Evolutionary conservation across 169 alveolate species (phyloP), one percentile per base, ranked within the genome.

Genomic region (Eimeria sp.): DNA sequence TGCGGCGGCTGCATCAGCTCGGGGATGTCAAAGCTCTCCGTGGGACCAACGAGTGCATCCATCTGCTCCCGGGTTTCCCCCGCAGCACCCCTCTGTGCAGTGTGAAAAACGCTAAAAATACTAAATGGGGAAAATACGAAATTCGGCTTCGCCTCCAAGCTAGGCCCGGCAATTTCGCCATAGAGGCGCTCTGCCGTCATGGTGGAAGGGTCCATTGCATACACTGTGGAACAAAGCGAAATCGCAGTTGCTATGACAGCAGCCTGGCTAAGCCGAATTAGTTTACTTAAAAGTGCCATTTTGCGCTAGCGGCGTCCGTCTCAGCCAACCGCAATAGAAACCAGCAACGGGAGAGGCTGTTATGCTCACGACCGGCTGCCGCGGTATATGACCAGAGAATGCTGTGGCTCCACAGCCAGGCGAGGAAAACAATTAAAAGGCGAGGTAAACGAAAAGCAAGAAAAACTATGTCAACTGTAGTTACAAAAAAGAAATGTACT

Each of bases 81-180:
- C 43, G 30, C 76, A 20, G 96, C 96, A 30, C 96, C 96, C 25
- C 63, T 65, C 61, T 76, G 76, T 13, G 96, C 96, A 14, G 88
- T 57, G 18, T 72, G 84, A 47, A 92, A 92, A 61, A 92, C 96
- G 73, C 75, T 43, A 58, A 92, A 63, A 73, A 92, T 47, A 51
- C 92, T 76, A 27, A 80, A 80, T 11, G 96, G 96, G 4, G 96
- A 92, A 54, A 61, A 78, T 22, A 92, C 96, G 83, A 92, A 92
- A 82, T 92, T 92, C 47, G 73, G 84, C 25, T 92, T 78, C 45
- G 72, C 95, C 57, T 25, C 76, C 22, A 83, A 14, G 58, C 91
- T 83, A 14, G 91, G 54, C 9, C 91, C 91, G 10, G 91, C 91
- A 43, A 83, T 83, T 57, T 83, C 40, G 91, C 91, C 91, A 51